Evolutionary conservation across 371 early-diverging fungal species (phyloP).

Genomic region (Capillidium rhysosporum): DNA sequence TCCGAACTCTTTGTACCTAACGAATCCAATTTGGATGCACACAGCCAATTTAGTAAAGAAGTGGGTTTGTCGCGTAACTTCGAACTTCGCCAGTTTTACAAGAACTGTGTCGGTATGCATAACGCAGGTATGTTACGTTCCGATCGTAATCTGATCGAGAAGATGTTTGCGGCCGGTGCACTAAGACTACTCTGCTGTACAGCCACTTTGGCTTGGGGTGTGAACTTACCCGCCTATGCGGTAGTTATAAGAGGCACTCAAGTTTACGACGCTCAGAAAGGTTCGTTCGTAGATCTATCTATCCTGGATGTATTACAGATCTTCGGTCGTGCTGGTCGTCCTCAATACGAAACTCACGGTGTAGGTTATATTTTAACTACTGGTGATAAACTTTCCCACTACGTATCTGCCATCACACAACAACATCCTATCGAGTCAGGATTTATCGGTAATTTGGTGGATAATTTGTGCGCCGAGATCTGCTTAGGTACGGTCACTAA

Average conservation of each 20-base stretch:
- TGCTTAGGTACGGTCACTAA: slow-evolving; percentile 80
- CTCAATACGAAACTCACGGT: slow-evolving; percentile 93
- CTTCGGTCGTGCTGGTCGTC: slow-evolving; percentile 99
- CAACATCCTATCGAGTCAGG: slow-evolving; percentile 97
- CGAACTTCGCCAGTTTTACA: slow-evolving; percentile 70
- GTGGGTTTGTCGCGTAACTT: slow-evolving; percentile 58
- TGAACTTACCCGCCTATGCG: slow-evolving; percentile 98
- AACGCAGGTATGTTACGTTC: slow-evolving; percentile 97
- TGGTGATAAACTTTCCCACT: slow-evolving; percentile 81
- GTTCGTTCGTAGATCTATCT: slow-evolving; percentile 79
- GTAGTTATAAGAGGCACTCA: slow-evolving; percentile 99
- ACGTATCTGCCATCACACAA: slow-evolving; percentile 79
- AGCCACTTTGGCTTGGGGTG: slow-evolving; percentile 99
- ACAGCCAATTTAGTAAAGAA: slow-evolving; percentile 36
- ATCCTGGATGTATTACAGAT: slow-evolving; percentile 97
- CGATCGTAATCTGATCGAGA: slow-evolving; percentile 89
- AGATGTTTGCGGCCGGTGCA: slow-evolving; percentile 77
- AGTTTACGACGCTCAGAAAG: slow-evolving; percentile 89
- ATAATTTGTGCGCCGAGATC: slow-evolving; percentile 94
- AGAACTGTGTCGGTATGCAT: slow-evolving; percentile 94
- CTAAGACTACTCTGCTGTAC: slow-evolving; percentile 94
- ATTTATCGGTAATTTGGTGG: slow-evolving; percentile 71
- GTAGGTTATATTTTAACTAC: slow-evolving; percentile 96
- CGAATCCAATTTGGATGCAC: slow-evolving; percentile 20
- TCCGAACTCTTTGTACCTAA: slow-evolving; percentile 60